Evolutionary conservation across 441 rosid species (phyloP).

Genomic region (Melastoma candidum): DNA sequence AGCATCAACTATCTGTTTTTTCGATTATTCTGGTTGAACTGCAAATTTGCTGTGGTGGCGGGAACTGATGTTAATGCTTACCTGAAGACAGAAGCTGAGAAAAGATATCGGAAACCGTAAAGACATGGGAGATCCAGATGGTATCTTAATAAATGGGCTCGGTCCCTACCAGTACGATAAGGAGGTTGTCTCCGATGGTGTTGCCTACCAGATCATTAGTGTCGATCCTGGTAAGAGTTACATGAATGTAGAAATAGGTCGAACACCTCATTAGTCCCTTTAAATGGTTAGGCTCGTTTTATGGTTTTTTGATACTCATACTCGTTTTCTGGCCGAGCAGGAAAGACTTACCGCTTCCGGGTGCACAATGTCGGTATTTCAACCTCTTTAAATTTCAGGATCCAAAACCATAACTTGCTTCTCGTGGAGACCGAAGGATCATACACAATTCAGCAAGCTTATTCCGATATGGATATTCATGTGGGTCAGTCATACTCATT

Average conservation of each 20-base stretch:
- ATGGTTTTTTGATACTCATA: background rate
- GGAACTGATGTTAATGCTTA: no score
- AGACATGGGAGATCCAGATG: slow-evolving; percentile 65
- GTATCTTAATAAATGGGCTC: slow-evolving; percentile 61
- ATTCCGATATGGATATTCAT: slow-evolving; percentile 72
- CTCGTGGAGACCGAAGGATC: slow-evolving; percentile 95
- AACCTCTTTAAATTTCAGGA: slow-evolving; percentile 80
- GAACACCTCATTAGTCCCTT: no score
- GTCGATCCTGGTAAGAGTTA: slow-evolving; percentile 54
- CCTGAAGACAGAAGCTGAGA: slow-evolving; percentile 49
- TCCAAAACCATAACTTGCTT: slow-evolving; percentile 72
- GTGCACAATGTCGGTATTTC: slow-evolving; percentile 80
- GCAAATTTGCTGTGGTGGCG: no score
- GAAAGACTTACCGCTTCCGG: slow-evolving; percentile 69
- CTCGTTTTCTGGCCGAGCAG: slow-evolving; percentile 24
- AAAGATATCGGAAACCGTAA: slow-evolving; percentile 47
- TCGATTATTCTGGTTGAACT: slow-evolving; percentile 4
- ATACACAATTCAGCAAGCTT: slow-evolving; percentile 71
- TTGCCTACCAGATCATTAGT: slow-evolving; percentile 52
- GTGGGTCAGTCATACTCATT: slow-evolving; percentile 90
- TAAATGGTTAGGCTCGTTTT: no score
- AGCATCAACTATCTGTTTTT: slow-evolving; percentile 5
- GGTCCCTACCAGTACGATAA: slow-evolving; percentile 64
- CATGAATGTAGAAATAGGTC: no score
- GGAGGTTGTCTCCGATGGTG: slow-evolving; percentile 34